Percentiles rank a stretch among this genome's conserved stretches.
These are phyloP conservation scores for Exophiala spinifera DNA, from an alignment of 2,329 filamentous ascomycete species.

Conservation along the genomic window DNA sequence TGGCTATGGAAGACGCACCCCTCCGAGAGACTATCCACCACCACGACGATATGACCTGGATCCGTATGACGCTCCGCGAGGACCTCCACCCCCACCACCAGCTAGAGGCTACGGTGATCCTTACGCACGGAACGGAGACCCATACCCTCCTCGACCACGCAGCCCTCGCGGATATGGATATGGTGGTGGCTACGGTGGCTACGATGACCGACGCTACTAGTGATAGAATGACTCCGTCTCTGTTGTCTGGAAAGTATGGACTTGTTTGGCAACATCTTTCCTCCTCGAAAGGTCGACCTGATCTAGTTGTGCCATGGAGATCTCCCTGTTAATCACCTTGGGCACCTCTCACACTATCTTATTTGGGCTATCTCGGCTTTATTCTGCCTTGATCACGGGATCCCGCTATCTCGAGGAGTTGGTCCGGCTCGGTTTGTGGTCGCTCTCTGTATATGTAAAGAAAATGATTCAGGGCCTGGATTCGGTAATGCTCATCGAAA, in stretches of 20 bases:
- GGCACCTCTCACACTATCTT: neutral
- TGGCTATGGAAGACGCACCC: slow-evolving; percentile 72
- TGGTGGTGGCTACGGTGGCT: slow-evolving; percentile 25
- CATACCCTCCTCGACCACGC: slow-evolving; percentile 30
- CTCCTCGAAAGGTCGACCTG: no score
- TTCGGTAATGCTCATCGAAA: neutral
- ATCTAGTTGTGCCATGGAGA: no score
- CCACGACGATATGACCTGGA: slow-evolving; percentile 69
- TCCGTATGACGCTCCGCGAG: slow-evolving; percentile 59
- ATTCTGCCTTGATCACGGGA: neutral
- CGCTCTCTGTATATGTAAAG: neutral
- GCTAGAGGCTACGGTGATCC: slow-evolving; percentile 59
- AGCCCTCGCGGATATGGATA: slow-evolving; percentile 27
- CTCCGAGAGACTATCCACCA: slow-evolving; percentile 74
- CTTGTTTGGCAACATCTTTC: no score
- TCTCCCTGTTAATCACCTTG: no score
- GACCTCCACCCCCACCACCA: slow-evolving; percentile 54
- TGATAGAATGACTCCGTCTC: neutral
- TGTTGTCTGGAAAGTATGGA: neutral
- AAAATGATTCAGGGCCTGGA: neutral
- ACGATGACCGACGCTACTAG: slow-evolving; percentile 29
- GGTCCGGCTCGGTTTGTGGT: neutral
- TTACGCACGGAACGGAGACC: slow-evolving; percentile 50
- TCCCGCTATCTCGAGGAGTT: neutral
- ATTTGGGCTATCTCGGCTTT: neutral